These are phyloP conservation scores for Lepidium sativum DNA, from an alignment of 345 rosid species.

Conservation along the genomic window DNA sequence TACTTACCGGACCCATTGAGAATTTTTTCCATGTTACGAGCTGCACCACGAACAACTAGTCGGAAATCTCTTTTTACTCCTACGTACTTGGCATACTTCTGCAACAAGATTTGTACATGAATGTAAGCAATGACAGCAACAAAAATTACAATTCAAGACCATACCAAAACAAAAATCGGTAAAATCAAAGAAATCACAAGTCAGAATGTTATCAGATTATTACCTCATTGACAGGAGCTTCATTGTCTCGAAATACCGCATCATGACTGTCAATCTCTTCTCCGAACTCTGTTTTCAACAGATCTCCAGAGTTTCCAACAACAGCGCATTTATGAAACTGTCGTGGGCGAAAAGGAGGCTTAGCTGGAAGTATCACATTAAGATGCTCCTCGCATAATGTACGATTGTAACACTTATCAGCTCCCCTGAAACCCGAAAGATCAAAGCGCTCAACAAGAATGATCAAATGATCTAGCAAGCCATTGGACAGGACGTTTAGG, in stretches of 20 bases:
- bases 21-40: constrained; percentile 85
- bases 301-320: constrained; percentile 95
- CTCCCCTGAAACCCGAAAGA: constrained; percentile 50
- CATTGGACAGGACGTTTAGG: not conserved
- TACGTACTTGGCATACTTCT: constrained; percentile 87
- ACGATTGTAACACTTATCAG: constrained; percentile 68
- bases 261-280: constrained; percentile 91
- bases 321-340: constrained; percentile 85
- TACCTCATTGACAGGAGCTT: constrained; percentile 94
- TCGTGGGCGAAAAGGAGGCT: constrained; percentile 76
- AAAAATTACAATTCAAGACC: not conserved
- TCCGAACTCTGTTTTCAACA: constrained; percentile 77
- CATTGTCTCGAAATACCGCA: constrained; percentile 89
- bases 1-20: constrained; percentile 70
- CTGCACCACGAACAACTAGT: constrained; percentile 92
- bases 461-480: not conserved
- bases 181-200: not conserved
- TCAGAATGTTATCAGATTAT: not conserved
- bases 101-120: constrained; percentile 11
- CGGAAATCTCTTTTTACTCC: constrained; percentile 94
- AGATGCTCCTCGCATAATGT: constrained; percentile 89
- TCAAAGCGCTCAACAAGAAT: constrained; percentile 4
- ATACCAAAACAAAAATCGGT: not conserved
- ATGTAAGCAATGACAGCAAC: constrained; percentile 13
- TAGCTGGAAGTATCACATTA: constrained; percentile 71